Base-by-base conservation (phyloP, 2,329 filamentous ascomycete genomes). In the Helotiales sp. region DNA sequence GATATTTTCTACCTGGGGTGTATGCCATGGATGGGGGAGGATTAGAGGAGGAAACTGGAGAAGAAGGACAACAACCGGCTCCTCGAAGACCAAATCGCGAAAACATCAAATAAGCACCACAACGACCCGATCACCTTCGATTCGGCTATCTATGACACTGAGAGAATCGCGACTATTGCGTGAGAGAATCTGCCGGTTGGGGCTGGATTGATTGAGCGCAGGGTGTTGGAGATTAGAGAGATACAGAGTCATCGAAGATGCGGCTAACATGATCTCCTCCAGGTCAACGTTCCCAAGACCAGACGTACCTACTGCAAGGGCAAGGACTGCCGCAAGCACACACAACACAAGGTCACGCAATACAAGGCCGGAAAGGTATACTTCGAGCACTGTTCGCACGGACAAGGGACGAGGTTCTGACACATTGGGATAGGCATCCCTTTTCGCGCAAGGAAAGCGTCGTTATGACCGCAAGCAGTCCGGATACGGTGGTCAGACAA, bases 401-500 rank as follows among this genome's bases (percentile, higher is more conserved):
- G 17, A 58, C 13, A 45, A 57, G 34, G 3, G 24, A 24, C 20
- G 50, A 45, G 30, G 37, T 68, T 71, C 73, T 70, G 61, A 71
- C 74, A 66, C 72, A 74, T 15, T 75, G 45, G n/a, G 20, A 34
- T 61, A 76, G 90, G 93, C 93, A 81, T 97, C 93, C 80, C 88
- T 95, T 76, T 96, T 93, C 87, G 93, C 93, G 76, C 95, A 99
- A 90, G 95, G 95, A 89, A 99, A 98, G 92, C 93, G 95, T 85
- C 94, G 95, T 91, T 98, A 98, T 87, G 93, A 97, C 87, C 90
- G 93, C 82, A 98, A 98, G 89, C 95, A 98, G 88, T 93, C 91
- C 83, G 95, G 95, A 92, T 98, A 97, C 82, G 96, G 96, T 93
- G 96, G 96, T 94, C 96, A 99, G 88, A 99, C 96, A 80, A 99